These are phyloP conservation scores for Coriaria nepalensis DNA, from an alignment of 306 rosid genomes.

Conservation along the genomic window DNA sequence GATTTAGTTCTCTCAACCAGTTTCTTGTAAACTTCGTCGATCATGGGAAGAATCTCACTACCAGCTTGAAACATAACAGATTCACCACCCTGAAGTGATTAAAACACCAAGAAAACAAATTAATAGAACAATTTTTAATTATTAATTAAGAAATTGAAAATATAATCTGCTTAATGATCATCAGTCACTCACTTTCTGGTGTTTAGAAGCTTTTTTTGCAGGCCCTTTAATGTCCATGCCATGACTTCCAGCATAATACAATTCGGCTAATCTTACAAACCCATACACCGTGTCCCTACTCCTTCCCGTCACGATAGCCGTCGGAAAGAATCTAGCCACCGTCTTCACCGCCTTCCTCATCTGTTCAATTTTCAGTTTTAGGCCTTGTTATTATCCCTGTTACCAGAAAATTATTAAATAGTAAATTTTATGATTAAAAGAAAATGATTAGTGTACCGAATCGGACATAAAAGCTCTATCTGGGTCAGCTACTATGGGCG, in stretches of 20 bases:
- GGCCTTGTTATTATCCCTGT: too few relatives aligned
- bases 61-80: constrained; percentile 78
- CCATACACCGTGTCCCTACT: constrained; percentile 83
- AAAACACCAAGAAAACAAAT: constrained; percentile 1
- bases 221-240: constrained; percentile 98
- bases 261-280: constrained; percentile 68
- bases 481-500: constrained; percentile 79
- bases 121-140: too few relatives aligned
- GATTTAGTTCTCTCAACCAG: constrained; percentile 57
- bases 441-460: constrained; percentile 21
- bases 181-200: constrained; percentile 41
- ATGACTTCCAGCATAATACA: constrained; percentile 98
- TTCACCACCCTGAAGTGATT: constrained; percentile 38
- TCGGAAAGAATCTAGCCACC: constrained; percentile 69
- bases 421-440: too few relatives aligned
- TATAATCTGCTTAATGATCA: constrained; percentile 2
- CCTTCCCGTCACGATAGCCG: constrained; percentile 91
- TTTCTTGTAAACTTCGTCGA: constrained; percentile 51
- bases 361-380: constrained; percentile 22
- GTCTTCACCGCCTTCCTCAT: constrained; percentile 78
- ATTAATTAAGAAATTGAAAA: not conserved
- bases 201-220: constrained; percentile 44
- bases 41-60: constrained; percentile 78
- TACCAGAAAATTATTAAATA: too few relatives aligned
- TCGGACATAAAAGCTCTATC: constrained; percentile 81